Conservation (phyloP, 225 moss, liverwort and hornwort genomes). For the Thuidium tamariscinum region DNA sequence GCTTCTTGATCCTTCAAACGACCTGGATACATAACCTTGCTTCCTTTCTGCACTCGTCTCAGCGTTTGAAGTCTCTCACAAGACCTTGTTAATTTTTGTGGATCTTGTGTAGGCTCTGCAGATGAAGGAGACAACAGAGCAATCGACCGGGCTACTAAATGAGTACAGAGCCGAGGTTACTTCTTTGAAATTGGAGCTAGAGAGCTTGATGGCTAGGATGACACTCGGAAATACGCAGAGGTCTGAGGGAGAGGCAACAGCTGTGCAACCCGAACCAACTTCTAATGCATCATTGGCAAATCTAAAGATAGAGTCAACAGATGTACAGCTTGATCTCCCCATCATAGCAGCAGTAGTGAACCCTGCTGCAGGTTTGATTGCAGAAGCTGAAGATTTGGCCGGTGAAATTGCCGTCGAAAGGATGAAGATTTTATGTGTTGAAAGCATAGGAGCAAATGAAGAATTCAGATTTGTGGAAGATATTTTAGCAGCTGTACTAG, state of each 20-base stretch:
- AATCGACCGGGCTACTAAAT: constrained; percentile 49
- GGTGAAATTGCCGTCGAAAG: not conserved
- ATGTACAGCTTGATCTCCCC: constrained; percentile 1
- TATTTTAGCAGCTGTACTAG: constrained; percentile 28
- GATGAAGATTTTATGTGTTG: not conserved
- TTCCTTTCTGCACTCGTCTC: not conserved
- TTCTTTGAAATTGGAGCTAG: constrained; percentile 77
- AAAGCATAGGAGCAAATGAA: constrained; percentile 5
- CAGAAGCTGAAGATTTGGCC: constrained; percentile 5
- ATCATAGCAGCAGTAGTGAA: not conserved
- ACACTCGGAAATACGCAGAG: constrained; percentile 6
- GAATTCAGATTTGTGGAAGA: constrained; percentile 40
- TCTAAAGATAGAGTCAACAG: not conserved
- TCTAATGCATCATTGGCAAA: constrained; percentile 7
- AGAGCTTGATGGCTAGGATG: constrained; percentile 45
- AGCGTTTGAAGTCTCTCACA: not conserved
- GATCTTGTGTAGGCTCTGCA: constrained; percentile 41
- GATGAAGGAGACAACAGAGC: constrained; percentile 49
- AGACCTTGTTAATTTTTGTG: not conserved
- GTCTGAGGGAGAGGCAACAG: constrained; percentile 1
- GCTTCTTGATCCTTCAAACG: not conserved
- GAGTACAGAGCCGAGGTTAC: constrained; percentile 78
- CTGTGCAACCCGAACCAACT: not conserved
- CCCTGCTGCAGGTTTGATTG: not conserved
- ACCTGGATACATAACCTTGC: not conserved